Conservation (phyloP, 2,329 filamentous ascomycete genomes). For the Thielaviopsis ethacetica region DNA sequence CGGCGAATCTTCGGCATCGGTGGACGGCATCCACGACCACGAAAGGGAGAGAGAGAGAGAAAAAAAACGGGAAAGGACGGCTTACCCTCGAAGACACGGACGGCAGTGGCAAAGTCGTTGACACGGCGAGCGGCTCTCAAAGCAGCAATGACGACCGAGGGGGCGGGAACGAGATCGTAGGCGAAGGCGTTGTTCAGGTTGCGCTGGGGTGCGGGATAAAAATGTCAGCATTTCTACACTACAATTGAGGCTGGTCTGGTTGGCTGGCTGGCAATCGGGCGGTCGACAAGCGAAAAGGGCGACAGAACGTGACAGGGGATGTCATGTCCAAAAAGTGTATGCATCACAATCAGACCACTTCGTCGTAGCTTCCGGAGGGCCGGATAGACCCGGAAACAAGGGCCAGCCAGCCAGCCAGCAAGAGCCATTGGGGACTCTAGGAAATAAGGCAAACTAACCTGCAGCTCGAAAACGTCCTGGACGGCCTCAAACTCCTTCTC, state of each 20-base stretch:
- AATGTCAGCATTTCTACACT: not conserved
- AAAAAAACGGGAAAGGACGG: not conserved
- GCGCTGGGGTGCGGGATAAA: slow-evolving; percentile 31
- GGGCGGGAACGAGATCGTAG: slow-evolving; percentile 96
- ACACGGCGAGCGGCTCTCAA: slow-evolving; percentile 88
- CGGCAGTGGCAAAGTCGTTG: slow-evolving; percentile 96
- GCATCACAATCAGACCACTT: slow-evolving; percentile 14
- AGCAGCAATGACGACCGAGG: slow-evolving; percentile 77
- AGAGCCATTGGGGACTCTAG: not conserved
- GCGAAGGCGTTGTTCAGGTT: slow-evolving; percentile 99
- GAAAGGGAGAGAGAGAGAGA: not conserved
- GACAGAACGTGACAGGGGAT: not conserved
- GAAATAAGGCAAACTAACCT: slow-evolving; percentile 45
- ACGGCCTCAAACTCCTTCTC: slow-evolving; percentile 96
- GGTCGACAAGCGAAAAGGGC: not conserved
- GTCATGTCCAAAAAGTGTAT: not conserved
- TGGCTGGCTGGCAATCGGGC: not conserved
- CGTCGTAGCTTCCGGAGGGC: slow-evolving; percentile 1
- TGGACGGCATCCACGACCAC: not conserved
- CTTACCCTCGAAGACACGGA: slow-evolving; percentile 96
- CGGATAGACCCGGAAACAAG: slow-evolving; percentile 11
- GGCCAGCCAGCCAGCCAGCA: not conserved
- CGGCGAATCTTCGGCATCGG: not conserved
- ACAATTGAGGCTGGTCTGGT: not conserved
- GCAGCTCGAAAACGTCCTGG: slow-evolving; percentile 98